These are phyloP conservation scores for Clathrus columnatus DNA, from an alignment of 768 basidiomycete genomes.

Conservation along the genomic window DNA sequence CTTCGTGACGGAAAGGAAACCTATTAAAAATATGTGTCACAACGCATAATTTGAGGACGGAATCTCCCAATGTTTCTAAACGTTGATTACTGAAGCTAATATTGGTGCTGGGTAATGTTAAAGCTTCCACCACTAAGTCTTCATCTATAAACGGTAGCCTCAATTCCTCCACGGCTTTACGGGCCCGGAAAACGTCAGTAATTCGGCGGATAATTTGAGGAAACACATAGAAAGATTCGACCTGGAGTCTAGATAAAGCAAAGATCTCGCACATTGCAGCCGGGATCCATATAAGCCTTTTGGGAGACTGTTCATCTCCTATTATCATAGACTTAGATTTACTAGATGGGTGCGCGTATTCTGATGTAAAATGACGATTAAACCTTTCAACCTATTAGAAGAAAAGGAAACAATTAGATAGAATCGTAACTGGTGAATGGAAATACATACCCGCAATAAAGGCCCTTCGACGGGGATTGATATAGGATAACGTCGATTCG, in stretches of 20 bases:
- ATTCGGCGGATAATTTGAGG: constrained; percentile 62
- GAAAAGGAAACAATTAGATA: not conserved
- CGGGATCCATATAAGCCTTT: constrained; percentile 26
- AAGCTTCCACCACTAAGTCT: constrained; percentile 58
- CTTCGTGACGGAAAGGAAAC: constrained; percentile 74
- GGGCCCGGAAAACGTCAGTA: constrained; percentile 55
- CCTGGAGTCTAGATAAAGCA: constrained; percentile 42
- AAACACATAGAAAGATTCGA: constrained; percentile 44
- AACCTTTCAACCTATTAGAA: constrained; percentile 5
- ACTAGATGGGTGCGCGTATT: not conserved
- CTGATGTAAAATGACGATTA: constrained; percentile 3
- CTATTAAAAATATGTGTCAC: constrained; percentile 72
- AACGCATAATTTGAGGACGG: constrained; percentile 67
- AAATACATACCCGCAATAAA: not conserved
- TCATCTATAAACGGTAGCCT: constrained; percentile 52
- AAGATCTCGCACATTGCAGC: constrained; percentile 44
- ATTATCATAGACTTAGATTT: not conserved
- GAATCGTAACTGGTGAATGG: not conserved
- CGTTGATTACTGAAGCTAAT: constrained; percentile 75
- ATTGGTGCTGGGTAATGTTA: constrained; percentile 59
- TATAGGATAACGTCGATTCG: not conserved
- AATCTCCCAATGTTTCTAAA: constrained; percentile 81
- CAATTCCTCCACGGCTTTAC: constrained; percentile 41
- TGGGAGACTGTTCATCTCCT: not conserved
- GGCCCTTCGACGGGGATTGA: constrained; percentile 5